Percentiles rank a stretch among this genome's conserved stretches.
Evolutionary conservation across 2,329 filamentous ascomycete species (phyloP).

Genomic region (Sporothrix luriei): DNA sequence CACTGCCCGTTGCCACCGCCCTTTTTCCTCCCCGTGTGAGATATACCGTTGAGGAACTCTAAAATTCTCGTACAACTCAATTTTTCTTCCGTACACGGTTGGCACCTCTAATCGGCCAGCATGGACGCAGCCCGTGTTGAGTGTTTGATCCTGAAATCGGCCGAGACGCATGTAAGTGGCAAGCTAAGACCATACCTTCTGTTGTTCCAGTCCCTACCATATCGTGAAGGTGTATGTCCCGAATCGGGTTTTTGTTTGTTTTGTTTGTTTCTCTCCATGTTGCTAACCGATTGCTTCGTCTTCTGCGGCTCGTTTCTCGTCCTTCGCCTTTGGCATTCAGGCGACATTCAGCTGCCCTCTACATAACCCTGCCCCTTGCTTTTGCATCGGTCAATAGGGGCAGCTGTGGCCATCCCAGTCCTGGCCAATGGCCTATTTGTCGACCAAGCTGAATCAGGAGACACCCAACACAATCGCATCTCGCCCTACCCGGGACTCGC

Average conservation of each 20-base stretch:
- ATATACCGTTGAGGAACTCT: background rate
- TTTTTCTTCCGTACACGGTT: background rate
- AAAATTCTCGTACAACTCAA: background rate
- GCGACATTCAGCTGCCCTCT: background rate
- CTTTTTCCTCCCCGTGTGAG: background rate
- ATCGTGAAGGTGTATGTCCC: no score
- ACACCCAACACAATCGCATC: constrained; percentile 6
- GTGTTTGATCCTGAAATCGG: constrained; percentile 1
- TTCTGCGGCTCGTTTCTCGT: background rate
- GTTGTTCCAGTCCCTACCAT: no score
- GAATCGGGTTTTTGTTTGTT: background rate
- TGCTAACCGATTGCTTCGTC: background rate
- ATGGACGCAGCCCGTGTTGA: background rate
- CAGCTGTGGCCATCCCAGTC: background rate
- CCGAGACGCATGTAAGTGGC: background rate
- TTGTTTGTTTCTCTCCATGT: background rate
- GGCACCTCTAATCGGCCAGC: background rate
- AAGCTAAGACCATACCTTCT: background rate
- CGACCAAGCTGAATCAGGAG: constrained; percentile 5
- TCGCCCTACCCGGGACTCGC: background rate
- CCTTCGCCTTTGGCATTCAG: no score
- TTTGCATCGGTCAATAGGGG: background rate
- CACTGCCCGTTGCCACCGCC: background rate
- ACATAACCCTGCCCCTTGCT: background rate
- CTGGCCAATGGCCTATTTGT: constrained; percentile 8